phyloP scores from a whole-genome alignment of 2,329 filamentous ascomycete species.

The Pestalotiopsis sp. region DNA sequence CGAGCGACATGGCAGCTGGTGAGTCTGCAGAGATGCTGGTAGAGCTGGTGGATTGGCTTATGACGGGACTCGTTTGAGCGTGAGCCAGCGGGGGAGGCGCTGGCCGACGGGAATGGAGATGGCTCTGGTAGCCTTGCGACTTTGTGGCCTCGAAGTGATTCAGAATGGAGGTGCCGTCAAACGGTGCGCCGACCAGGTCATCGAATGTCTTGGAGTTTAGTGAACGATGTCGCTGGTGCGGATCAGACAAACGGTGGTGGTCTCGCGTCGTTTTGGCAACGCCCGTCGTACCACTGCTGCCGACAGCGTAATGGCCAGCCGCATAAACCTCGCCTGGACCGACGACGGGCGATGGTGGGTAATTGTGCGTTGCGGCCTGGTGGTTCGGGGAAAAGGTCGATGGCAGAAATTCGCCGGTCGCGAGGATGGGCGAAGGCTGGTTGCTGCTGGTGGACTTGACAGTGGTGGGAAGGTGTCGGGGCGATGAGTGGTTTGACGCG shows the following conservation, averaged over 20 bases:
- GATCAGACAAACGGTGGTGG: conserved; percentile 34
- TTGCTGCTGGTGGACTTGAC: conserved; percentile 29
- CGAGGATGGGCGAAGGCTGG: conserved; percentile 46
- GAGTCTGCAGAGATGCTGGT: conserved; percentile 60
- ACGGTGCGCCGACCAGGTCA: conserved; percentile 66
- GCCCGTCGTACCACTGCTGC: conserved; percentile 15
- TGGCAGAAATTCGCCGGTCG: conserved; percentile 48
- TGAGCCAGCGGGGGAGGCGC: conserved; percentile 37
- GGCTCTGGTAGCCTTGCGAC: conserved; percentile 33
- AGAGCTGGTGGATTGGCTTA: conserved; percentile 60
- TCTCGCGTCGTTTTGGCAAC: conserved; percentile 14
- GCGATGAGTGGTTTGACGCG: conserved; percentile 51
- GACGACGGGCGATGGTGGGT: conserved; percentile 18
- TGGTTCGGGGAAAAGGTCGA: conserved; percentile 37
- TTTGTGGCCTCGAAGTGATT: conserved; percentile 60
- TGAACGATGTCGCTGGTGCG: conserved; percentile 32
- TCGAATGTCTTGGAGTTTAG: conserved; percentile 52
- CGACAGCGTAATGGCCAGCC: conserved; percentile 17
- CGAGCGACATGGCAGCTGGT: conserved; percentile 42
- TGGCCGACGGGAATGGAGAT: conserved; percentile 28
- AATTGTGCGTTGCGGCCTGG: conserved; percentile 25
- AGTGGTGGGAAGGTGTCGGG: conserved; percentile 45
- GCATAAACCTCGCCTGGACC: conserved; percentile 25
- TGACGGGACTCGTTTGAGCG: conserved; percentile 55
- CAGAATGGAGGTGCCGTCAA: conserved; percentile 65